Evolutionary conservation across 2,329 filamentous ascomycete genomes (phyloP), one percentile per base, ranked within the genome.

Genomic region (Venturia oleaginea): DNA sequence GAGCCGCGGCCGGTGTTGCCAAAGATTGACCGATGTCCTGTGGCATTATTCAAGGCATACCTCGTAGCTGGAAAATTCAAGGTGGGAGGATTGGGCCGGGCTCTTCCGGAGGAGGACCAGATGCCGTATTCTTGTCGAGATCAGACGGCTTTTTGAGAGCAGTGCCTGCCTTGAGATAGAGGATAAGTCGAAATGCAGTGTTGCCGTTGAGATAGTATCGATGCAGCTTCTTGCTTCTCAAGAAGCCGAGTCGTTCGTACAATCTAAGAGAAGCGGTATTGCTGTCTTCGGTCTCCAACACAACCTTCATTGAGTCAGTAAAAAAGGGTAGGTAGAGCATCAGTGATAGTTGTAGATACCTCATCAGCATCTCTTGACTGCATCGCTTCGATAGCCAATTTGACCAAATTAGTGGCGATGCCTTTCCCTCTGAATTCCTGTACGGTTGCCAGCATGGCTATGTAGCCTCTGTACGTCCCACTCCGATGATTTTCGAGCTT

Each of bases 141-240:
- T 27, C 30, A 13, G 30, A 55, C 19, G 73, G 74, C 27, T 68
- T 70, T 64, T 72, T 79, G 37, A 76, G 74, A 3, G 79, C 78
- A 11, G 81, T 79, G 6, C 81, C 82, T 67, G 82, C 80, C 72
- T 89, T 92, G 62, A 97, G 78, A 67, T 92, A 88, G 43, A 99
- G 76, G 7, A 97, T 86, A 62, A 99, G 80, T 51, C 94, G 84
- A 74, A 94, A 99, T 1, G 94, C 94, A 64, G 92, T 96, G 73
- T 91, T 99, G 13, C 94, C 94, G 72, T 97, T 99, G 48, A 99
- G 79, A 71, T 99, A 99, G 73, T 99, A 99, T 54, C 94, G 83
- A 76, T 97, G 92, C 63, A 99, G 77, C 66, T 92, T 90, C 77
- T 99, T 99, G 66, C 91, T 96, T 62, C 93, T 83, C 27, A 97